A percentile compares a stretch with the other conserved stretches of the same genome.
phyloP scores from a whole-genome alignment of 2,329 filamentous ascomycete genomes.

The Neospermospora avenae region DNA sequence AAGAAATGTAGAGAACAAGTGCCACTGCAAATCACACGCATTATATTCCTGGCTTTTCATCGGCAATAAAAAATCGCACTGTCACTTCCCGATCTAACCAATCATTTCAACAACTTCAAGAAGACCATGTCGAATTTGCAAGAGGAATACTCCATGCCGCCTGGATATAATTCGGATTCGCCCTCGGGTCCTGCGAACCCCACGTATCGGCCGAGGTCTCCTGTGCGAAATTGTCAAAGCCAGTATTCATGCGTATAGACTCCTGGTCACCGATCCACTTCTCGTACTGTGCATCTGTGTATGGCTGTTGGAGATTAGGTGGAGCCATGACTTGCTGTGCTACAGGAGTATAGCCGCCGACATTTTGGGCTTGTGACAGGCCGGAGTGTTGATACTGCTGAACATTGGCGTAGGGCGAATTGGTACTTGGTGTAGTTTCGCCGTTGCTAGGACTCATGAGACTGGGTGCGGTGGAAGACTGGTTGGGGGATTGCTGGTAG shows the following conservation, averaged over 20 bases:
- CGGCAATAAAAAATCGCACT: background rate
- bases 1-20: background rate
- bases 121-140: background rate
- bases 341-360: constrained; percentile 12
- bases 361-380: constrained; percentile 8
- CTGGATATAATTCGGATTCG: constrained; percentile 6
- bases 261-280: constrained; percentile 21
- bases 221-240: constrained; percentile 23
- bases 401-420: constrained; percentile 26
- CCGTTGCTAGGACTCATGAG: constrained; percentile 29
- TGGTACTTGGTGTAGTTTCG: constrained; percentile 26
- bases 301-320: constrained; percentile 8
- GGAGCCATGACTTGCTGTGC: constrained; percentile 19
- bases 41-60: background rate
- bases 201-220: background rate
- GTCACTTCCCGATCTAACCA: background rate
- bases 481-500: constrained; percentile 25
- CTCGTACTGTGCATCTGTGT: constrained; percentile 7
- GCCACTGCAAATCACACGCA: background rate
- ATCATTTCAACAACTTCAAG: too few relatives aligned
- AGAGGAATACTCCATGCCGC: background rate
- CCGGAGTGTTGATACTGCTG: constrained; percentile 16
- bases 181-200: background rate
- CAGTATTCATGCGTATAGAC: constrained; percentile 19
- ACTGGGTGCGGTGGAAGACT: constrained; percentile 26